phyloP scores from a whole-genome alignment of 306 rosid species.

The Oxytropis ochrocephala region DNA sequence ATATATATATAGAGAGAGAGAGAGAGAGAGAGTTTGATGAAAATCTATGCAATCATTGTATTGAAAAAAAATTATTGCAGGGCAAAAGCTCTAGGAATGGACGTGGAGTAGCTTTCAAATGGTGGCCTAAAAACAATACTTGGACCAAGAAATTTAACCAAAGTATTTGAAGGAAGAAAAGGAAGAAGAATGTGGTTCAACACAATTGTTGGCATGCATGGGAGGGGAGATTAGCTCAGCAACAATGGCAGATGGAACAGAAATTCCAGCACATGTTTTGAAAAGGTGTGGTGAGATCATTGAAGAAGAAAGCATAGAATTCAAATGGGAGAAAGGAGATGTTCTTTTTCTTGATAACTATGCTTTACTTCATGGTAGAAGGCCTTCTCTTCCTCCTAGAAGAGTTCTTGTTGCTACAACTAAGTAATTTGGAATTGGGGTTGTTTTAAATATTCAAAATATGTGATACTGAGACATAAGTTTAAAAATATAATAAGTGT shows the following conservation, averaged over 20 bases:
- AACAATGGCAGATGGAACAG: constrained; percentile 66
- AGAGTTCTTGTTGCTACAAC: constrained; percentile 63
- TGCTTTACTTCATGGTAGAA: constrained; percentile 84
- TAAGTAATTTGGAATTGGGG: constrained; percentile 34
- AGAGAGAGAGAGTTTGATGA: not conserved
- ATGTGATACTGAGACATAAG: not conserved
- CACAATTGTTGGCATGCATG: constrained; percentile 75
- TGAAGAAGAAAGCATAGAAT: constrained; percentile 91
- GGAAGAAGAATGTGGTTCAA: constrained; percentile 86
- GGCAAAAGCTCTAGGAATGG: constrained; percentile 71
- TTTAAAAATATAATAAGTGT: not conserved
- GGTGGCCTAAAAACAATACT: constrained; percentile 58
- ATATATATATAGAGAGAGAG: no score
- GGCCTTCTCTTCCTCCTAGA: constrained; percentile 92
- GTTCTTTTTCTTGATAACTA: constrained; percentile 73
- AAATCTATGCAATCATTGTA: not conserved
- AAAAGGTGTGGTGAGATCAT: constrained; percentile 74
- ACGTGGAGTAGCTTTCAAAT: constrained; percentile 57
- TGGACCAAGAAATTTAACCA: constrained; percentile 50
- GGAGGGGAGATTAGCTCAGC: constrained; percentile 76
- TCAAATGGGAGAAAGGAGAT: constrained; percentile 84
- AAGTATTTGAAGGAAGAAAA: constrained; percentile 73
- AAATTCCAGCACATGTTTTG: constrained; percentile 50
- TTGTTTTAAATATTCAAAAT: not conserved
- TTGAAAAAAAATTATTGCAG: constrained; percentile 21